Evolutionary conservation across 2,329 filamentous ascomycete genomes (phyloP).

Genomic region (Fusarium sp.): DNA sequence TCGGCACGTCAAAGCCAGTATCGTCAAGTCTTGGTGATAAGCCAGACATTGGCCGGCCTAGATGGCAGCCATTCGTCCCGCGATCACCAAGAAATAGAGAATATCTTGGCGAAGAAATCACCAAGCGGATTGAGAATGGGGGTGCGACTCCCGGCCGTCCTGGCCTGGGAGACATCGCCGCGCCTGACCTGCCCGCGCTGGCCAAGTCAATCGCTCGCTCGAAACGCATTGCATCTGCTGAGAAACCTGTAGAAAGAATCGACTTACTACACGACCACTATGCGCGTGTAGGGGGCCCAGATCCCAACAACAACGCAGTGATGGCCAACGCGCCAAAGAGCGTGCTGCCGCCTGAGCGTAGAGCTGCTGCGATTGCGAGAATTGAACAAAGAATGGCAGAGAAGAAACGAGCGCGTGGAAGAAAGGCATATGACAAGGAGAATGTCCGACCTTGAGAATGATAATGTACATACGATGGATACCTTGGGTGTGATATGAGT

Average conservation of each 20-base stretch:
- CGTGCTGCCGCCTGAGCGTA: constrained; percentile 59
- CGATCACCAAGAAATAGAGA: constrained; percentile 51
- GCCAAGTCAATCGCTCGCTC: constrained; percentile 37
- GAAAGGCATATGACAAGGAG: constrained; percentile 58
- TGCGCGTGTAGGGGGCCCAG: constrained; percentile 54
- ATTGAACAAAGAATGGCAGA: constrained; percentile 64
- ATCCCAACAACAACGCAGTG: constrained; percentile 46
- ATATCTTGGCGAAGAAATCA: constrained; percentile 48
- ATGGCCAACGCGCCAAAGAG: constrained; percentile 54
- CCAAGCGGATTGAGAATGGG: constrained; percentile 44
- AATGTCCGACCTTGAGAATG: constrained; percentile 54
- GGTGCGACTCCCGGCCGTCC: constrained; percentile 37
- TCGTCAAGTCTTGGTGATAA: constrained; percentile 35
- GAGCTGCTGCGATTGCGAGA: constrained; percentile 63
- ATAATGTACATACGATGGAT: constrained; percentile 11
- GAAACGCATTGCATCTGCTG: constrained; percentile 13
- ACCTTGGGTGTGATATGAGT: constrained; percentile 10
- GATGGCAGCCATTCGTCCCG: constrained; percentile 55
- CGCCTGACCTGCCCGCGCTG: constrained; percentile 43
- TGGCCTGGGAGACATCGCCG: constrained; percentile 36
- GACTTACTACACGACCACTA: constrained; percentile 59
- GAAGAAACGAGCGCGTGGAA: constrained; percentile 52
- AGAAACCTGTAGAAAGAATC: constrained; percentile 48
- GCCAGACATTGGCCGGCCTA: constrained; percentile 47
- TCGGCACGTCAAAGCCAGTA: constrained; percentile 13